A percentile compares a stretch with the other conserved stretches of the same genome.
These are phyloP conservation scores for Tolypocladium guangdongense DNA, from an alignment of 2,329 filamentous ascomycete genomes.

Conservation along the genomic window DNA sequence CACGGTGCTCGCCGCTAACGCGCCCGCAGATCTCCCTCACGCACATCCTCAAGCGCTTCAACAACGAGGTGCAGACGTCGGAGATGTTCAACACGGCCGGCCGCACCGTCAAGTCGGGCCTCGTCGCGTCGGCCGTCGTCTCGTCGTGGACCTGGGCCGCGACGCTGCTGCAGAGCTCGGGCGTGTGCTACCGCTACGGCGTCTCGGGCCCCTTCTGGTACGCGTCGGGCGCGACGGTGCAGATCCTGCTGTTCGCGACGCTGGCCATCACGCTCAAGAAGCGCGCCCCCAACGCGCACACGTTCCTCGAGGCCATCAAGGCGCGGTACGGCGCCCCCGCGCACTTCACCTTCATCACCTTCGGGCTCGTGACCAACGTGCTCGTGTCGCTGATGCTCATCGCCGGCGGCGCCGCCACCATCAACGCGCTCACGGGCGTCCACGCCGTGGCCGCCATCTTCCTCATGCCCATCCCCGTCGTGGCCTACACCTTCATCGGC, in stretches of 20 bases:
- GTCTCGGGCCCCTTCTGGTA: conserved; percentile 52
- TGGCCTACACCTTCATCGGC: conserved; percentile 65
- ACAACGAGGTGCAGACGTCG: conserved; percentile 67
- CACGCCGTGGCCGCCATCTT: conserved; percentile 59
- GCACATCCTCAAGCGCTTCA: conserved; percentile 52
- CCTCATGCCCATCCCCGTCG: conserved; percentile 19
- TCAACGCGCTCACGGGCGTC: conserved; percentile 29
- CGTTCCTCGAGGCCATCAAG: conserved; percentile 71
- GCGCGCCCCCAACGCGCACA: conserved; percentile 77
- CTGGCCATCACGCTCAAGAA: conserved; percentile 84
- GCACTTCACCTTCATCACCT: conserved; percentile 71
- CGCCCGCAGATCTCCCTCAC: conserved; percentile 49
- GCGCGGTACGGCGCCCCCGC: conserved; percentile 64
- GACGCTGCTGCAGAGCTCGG: conserved; percentile 66
- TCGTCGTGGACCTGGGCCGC: conserved; percentile 92
- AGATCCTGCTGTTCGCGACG: conserved; percentile 83
- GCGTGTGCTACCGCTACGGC: conserved; percentile 74
- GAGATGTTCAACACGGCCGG: conserved; percentile 91
- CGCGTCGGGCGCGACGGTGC: conserved; percentile 63
- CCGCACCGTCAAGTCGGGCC: conserved; percentile 76
- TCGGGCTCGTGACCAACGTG: conserved; percentile 76
- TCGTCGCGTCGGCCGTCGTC: conserved; percentile 83
- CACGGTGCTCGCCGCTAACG: no score
- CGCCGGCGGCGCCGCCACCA: conserved; percentile 61
- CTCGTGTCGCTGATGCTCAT: conserved; percentile 83